Base-by-base conservation (phyloP, 805 yeast species). In the Wickerhamomyces mucosus region DNA sequence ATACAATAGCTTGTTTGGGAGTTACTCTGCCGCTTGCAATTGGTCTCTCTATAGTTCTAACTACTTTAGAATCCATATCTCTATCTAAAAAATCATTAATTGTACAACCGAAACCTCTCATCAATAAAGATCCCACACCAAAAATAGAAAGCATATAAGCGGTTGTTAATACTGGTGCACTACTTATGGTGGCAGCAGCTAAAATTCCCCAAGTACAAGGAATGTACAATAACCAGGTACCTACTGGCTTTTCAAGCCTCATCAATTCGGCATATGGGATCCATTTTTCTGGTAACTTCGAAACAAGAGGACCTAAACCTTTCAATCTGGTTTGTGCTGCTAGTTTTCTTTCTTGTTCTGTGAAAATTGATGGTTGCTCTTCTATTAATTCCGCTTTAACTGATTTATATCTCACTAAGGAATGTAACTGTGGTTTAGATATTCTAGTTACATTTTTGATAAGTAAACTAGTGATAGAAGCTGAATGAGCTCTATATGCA, bases 101-200 rank as follows among this genome's bases (percentile, higher is more conserved):
- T 0, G 95, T 88, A 54, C 99, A 92, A 0, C 98, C 99, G 2
- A 96, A 96, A 18, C 97, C 96, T 55, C 99, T 71, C 95, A 94
- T 92, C 13, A 89, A 66, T 24, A 88, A 48, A 1, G 96, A 72
- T 11, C 99, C 99, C 4, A 79, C 63, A 5, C 89, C 76, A 51
- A 86, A 92, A 11, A 86, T 59, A 0, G 72, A 67, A 21, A 84
- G 51, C 48, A 78, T 83, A 48, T 67, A 69, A 0, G 67, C 37
- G 0, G 89, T 78, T 2, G 75, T 67, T 0, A 70, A 38, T 2
- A 85, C 33, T 0, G 95, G 78, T 0, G 96, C 95, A 3, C 75
- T 58, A 3, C 76, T 56, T 42, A 74, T 63, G 41, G 68, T 79
- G 0, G 94, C 89, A 1, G 96, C 96, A 77, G 88, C 79, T 0